Evolutionary conservation across 257 asterid genomes (phyloP), one percentile per base, ranked within the genome.

Genomic region (Fraxinus cuspidata): DNA sequence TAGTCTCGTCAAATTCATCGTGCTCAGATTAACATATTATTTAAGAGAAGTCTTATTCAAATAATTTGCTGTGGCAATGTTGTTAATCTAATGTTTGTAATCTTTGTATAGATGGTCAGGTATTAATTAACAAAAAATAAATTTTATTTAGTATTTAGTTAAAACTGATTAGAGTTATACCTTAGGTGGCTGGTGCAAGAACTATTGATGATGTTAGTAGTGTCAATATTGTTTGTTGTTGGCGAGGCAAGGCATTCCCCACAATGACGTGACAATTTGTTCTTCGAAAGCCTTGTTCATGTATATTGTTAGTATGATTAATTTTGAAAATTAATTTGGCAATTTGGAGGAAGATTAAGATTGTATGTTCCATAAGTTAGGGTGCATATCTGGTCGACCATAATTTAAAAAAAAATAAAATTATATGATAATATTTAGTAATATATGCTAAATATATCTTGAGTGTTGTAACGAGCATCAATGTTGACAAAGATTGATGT

Each of bases 261-360:
- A 88, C 86, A 76, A 1, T 25, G 34, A 70, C 56, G 28, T 78
- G 44, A 78, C 68, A 25, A 69, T 65, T 60, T 63, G 79, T 65
- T 49, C 74, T 60, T 34, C 76, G 71, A 75, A 78, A 63, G 42
- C 79, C 78, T 72, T 71, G 89, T 87, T 87, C 89, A 86, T 89
- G 90, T 69, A 53, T 27, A 7, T 68, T 27, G 75, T 63, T 18
- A 51, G 68, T 71, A 64, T 77, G 28, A 38, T 60, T 27, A 44
- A 29, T 73, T 60, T 64, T 78, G 75, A 78, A 77, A 71, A 32
- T 69, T 70, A 78, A 38, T 82, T 77, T 74, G 82, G 77, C 70
- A 70, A 25, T 32, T 70, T 70, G 27, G 44, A 9, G 12, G 44
- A 9, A 38, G 44, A 38, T 34, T 34, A 32, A 32, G 37, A 32